Evolutionary conservation across 306 rosid genomes (phyloP).

Genomic region (Dryas alaskensis): DNA sequence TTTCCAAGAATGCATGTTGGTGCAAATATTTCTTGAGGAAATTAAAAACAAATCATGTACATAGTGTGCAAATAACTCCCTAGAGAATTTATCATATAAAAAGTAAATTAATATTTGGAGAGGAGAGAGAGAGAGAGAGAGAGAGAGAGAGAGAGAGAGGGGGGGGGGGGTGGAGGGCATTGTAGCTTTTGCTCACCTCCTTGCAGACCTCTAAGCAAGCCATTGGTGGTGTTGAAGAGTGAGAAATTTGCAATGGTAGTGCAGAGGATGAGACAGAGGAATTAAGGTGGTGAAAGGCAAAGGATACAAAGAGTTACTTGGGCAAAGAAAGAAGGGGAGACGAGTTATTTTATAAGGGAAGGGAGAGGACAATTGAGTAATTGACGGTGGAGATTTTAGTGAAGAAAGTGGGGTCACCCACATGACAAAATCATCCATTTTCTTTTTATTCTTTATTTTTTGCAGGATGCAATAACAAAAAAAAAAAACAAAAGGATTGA

Average conservation of each 20-base stretch:
- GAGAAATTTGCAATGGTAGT: not conserved
- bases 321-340: constrained; percentile 29
- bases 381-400: constrained; percentile 57
- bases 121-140: not conserved
- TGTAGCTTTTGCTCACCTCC: constrained; percentile 41
- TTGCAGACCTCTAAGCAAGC: constrained; percentile 49
- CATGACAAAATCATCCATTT: constrained; percentile 41
- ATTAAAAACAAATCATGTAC: not conserved
- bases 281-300: constrained; percentile 21
- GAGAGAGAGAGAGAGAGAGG: not conserved
- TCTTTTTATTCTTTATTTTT: not conserved
- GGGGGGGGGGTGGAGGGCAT: not conserved
- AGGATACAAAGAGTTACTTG: constrained; percentile 27
- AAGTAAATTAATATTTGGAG: too few species aligned
- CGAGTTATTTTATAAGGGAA: constrained; percentile 56
- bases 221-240: constrained; percentile 40
- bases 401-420: constrained; percentile 42
- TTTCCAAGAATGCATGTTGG: constrained; percentile 6
- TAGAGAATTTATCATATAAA: not conserved
- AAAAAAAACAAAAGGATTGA: not conserved
- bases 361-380: constrained; percentile 20
- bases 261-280: constrained; percentile 28
- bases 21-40: not conserved
- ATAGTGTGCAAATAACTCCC: not conserved
- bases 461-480: constrained; percentile 17